A percentile compares a stretch with the other conserved stretches of the same genome.
Evolutionary conservation across 1,284 basidiomycete species (phyloP).

Genomic region (Amylostereum areolatum): DNA sequence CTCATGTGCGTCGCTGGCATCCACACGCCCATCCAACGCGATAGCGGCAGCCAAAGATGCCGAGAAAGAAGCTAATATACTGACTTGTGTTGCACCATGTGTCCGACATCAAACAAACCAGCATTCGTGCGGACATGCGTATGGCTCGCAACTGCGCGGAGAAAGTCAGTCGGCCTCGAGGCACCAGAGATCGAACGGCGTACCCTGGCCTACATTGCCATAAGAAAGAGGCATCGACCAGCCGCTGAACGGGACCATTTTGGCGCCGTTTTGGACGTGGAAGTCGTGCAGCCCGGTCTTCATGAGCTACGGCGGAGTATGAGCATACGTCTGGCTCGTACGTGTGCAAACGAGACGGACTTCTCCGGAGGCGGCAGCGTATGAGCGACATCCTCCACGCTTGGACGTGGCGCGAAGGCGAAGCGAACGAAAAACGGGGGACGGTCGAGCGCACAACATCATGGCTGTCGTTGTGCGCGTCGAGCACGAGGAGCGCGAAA

Average conservation of each 20-base stretch:
- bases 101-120: constrained; percentile 95
- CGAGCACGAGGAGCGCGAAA: too few relatives aligned
- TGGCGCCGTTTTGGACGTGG: constrained; percentile 79
- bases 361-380: too few relatives aligned
- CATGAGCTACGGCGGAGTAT: constrained; percentile 33
- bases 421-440: too few relatives aligned
- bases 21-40: too few relatives aligned
- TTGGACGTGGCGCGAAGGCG: too few relatives aligned
- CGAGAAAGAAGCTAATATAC: constrained; percentile 6
- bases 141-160: constrained; percentile 76
- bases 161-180: too few relatives aligned
- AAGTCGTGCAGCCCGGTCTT: constrained; percentile 89
- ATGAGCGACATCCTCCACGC: too few relatives aligned
- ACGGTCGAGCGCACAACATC: too few relatives aligned
- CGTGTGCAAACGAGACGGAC: too few relatives aligned
- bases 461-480: too few relatives aligned
- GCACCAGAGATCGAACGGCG: constrained; percentile 15
- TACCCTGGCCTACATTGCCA: constrained; percentile 78
- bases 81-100: constrained; percentile 91
- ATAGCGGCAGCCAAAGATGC: constrained; percentile 6
- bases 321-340: too few relatives aligned
- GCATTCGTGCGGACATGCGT: constrained; percentile 81
- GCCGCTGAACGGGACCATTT: constrained; percentile 97
- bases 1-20: too few relatives aligned
- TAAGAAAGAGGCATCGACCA: constrained; percentile 94